These are phyloP conservation scores for Nadsonia commutata DNA, from an alignment of 1,139 yeast genomes.

Conservation along the genomic window DNA sequence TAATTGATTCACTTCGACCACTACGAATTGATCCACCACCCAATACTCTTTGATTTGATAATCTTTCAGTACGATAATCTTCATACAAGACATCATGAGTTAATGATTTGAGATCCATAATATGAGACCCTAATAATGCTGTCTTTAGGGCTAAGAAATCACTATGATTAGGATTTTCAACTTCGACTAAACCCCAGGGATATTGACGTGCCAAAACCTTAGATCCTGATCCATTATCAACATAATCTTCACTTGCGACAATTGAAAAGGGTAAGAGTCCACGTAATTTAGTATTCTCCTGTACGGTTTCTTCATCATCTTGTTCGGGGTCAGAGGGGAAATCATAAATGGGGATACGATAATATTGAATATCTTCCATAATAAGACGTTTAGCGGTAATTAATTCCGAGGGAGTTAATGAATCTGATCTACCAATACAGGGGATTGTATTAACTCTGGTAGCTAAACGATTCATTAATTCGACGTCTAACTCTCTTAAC, in stretches of 20 bases:
- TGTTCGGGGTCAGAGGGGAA: slow-evolving; percentile 62
- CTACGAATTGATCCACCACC: background rate
- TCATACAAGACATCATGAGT: slow-evolving; percentile 88
- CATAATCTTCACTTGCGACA: slow-evolving; percentile 53
- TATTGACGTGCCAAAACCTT: slow-evolving; percentile 63
- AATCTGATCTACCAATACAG: slow-evolving; percentile 70
- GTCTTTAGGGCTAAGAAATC: slow-evolving; percentile 68
- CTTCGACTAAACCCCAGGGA: slow-evolving; percentile 87
- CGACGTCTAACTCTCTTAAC: slow-evolving; percentile 52
- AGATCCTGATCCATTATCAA: slow-evolving; percentile 49
- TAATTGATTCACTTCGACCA: background rate
- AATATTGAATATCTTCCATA: slow-evolving; percentile 61
- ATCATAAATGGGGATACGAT: slow-evolving; percentile 69
- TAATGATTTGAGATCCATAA: slow-evolving; percentile 78
- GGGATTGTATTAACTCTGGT: slow-evolving; percentile 77
- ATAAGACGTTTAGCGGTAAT: slow-evolving; percentile 46
- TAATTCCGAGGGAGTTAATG: slow-evolving; percentile 64
- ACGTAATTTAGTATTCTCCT: slow-evolving; percentile 62
- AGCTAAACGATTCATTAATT: slow-evolving; percentile 60
- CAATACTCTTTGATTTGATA: slow-evolving; percentile 27
- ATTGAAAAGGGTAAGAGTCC: slow-evolving; percentile 73
- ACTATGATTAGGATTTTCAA: slow-evolving; percentile 64
- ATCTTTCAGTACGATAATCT: slow-evolving; percentile 77
- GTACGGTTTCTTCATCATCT: slow-evolving; percentile 51
- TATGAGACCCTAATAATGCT: slow-evolving; percentile 69